Base-by-base conservation (phyloP, 2,329 filamentous ascomycete species). In the Trichoderma afroharzianum region DNA sequence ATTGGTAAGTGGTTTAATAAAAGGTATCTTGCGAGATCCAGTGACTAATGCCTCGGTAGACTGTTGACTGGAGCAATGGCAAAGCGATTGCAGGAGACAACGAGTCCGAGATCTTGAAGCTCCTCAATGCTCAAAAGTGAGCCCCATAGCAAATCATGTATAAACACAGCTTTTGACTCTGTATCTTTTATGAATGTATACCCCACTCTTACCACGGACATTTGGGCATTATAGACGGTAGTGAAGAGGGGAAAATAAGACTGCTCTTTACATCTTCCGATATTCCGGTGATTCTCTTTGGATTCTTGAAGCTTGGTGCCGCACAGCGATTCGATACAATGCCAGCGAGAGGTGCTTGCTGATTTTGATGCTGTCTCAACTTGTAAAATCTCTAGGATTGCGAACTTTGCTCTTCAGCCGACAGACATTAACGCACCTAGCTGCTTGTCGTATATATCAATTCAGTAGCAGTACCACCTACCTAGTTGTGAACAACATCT, bases 21-120 rank as follows among this genome's bases (percentile, higher is more conserved):
- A n/a, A 24, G 24, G 5, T 14, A 55, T 3, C 30, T 66, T 8
- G 11, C n/a, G 36, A 36, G 5, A 12, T 14, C 12, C 8, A 32
- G 18, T 50, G 24, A 28, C 61, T 71, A 26, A 61, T 57, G n/a
- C 14, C 18, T 57, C 32, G 15, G 2, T 32, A 81, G 88, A 83
- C 92, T 72, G 95, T 98, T 67, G 95, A 98, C 80, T 98, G 96
- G 96, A 93, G 92, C 80, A 95, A 95, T 80, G 96, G 95, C 74
- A 92, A 90, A 80, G 95, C 91, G 61, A 85, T 92, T 83, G 84
- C 89, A 30, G 93, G 93, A 24, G 93, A 93, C 64, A 91, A 92
- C 74, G 91, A 97, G 84, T 97, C 94, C 18, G 92, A 95, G 83
- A 98, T 98, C 73, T 82, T 97, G 79, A 94, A 92, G 82, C 86